Base-by-base conservation (phyloP, 1,284 basidiomycete genomes). In the Austropuccinia psidii region DNA sequence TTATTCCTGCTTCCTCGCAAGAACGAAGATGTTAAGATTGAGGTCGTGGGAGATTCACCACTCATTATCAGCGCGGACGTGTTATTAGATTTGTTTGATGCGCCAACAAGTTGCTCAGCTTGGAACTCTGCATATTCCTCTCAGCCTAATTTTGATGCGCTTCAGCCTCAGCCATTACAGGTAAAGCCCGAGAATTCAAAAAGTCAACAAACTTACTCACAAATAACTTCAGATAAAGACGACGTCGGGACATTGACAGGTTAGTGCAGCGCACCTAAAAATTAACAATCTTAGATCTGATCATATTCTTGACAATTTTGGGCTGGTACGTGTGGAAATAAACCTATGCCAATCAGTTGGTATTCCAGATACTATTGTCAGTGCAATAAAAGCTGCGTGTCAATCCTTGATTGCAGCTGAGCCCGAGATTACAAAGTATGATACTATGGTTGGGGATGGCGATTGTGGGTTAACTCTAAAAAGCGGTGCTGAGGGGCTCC, bases 401-500 rank as follows among this genome's bases (percentile, higher is more conserved):
- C 80, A 87, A 49, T 86, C 87, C 2, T 82, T 96, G 73, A 86
- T 92, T 69, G 82, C 82, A 8, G 89, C 89, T 8, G 93, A 95
- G 80, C 87, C 89, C 1, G 90, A 93, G 76, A 91, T 97, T 75
- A 96, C 93, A 4, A 83, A 85, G 37, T 90, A 90, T 86, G 93
- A 97, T 81, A 89, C 86, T 76, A 88, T 91, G 68, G 88, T 88
- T 4, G 87, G 87, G 7, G 87, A 87, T 77, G 86, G 78, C 15
- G 84, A 85, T 81, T 91, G 90, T 77, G 93, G 93, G 0, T 83
- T 92, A 47, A 94, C 92, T 0, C 85, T 95, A 66, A 90, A 92
- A 82, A 86, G 87, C 21, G 85, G 87, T 47, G 87, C 86, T 39
- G 83, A 84, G 60, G 85, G 84, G 83, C 75, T 78, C 55, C 58